Evolutionary conservation across 495 filamentous ascomycete species (phyloP).

Genomic region (Hypoxylon trugodes): DNA sequence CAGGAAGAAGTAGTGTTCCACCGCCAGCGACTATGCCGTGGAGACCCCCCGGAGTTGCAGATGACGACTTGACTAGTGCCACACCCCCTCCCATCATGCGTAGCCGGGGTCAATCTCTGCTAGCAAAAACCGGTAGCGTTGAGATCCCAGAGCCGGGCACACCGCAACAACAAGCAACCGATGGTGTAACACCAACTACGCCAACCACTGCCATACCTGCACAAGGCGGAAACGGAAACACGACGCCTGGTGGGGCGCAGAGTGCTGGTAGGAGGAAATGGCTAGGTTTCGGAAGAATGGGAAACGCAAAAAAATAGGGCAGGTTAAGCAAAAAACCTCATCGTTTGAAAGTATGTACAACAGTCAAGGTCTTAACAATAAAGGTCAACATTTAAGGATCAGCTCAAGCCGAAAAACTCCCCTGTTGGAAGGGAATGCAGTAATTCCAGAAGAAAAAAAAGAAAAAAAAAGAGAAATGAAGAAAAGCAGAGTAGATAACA

Average conservation of each 20-base stretch:
- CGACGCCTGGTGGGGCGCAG: constrained; percentile 17
- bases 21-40: constrained; percentile 40
- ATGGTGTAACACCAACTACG: constrained; percentile 7
- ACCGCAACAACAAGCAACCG: constrained; percentile 5
- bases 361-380: neutral
- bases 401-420: neutral
- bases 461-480: no score
- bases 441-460: no score
- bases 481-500: constrained; percentile 3
- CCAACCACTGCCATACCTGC: constrained; percentile 16
- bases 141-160: constrained; percentile 16
- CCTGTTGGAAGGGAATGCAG: neutral
- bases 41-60: constrained; percentile 29
- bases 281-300: constrained; percentile 48
- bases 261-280: constrained; percentile 47
- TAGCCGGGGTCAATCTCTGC: constrained; percentile 40
- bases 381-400: neutral
- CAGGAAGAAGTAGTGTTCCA: constrained; percentile 41
- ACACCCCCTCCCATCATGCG: constrained; percentile 58
- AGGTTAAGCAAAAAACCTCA: constrained; percentile 28
- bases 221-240: constrained; percentile 4
- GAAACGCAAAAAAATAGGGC: constrained; percentile 46
- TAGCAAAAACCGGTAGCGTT: constrained; percentile 33
- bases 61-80: constrained; percentile 46
- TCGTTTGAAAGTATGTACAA: constrained; percentile 5